A percentile compares a stretch with the other conserved stretches of the same genome.
These are phyloP conservation scores for Paramecium octaurelia DNA, from an alignment of 73 alveolate species.

Conservation along the genomic window DNA sequence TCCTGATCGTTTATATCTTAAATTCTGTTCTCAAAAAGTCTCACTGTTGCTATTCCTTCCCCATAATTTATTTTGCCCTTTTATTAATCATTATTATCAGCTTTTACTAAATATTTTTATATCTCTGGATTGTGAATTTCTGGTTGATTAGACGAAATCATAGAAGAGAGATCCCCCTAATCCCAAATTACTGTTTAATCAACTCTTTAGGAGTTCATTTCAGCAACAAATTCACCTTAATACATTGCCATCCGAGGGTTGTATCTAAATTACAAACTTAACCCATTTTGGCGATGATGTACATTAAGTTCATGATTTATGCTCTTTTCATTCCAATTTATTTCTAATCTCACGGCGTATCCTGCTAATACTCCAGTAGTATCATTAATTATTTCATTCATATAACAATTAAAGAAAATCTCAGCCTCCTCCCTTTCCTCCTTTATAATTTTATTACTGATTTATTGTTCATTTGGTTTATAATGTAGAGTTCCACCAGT, in stretches of 20 bases:
- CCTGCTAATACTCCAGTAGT: neutral
- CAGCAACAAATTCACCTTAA: constrained; percentile 8
- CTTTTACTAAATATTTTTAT: neutral
- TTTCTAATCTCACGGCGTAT: neutral
- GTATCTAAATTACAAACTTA: neutral
- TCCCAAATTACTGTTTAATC: constrained; percentile 46
- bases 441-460: neutral
- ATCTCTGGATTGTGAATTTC: neutral
- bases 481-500: neutral
- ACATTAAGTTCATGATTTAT: neutral
- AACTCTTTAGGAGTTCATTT: constrained; percentile 1
- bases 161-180: constrained; percentile 18
- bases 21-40: neutral
- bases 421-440: neutral
- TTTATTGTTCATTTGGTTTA: neutral
- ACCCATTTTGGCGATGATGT: neutral
- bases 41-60: neutral
- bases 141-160: neutral
- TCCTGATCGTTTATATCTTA: neutral
- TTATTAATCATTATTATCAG: neutral
- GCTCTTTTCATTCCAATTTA: neutral
- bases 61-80: neutral
- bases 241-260: neutral
- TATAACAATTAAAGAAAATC: neutral
- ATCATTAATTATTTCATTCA: neutral